Evolutionary conservation across 352 stramenopile species (phyloP).

Genomic region (Pythium sukuiense): DNA sequence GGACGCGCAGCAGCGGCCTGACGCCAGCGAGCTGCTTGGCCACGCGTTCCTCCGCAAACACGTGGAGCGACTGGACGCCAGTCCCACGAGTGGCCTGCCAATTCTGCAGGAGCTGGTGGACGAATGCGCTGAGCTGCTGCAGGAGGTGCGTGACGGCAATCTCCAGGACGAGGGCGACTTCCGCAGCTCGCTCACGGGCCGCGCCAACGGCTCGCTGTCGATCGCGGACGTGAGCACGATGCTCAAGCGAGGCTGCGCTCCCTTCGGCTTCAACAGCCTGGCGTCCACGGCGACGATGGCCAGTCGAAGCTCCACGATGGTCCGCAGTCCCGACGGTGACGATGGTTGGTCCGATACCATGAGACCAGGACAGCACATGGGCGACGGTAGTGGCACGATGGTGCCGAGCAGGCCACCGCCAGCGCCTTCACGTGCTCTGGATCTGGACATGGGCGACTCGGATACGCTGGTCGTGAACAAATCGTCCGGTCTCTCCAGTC

Average conservation of each 20-base stretch:
- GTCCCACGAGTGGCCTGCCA: slow-evolving; percentile 38
- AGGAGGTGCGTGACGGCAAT: slow-evolving; percentile 45
- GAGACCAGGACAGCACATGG: slow-evolving; percentile 2
- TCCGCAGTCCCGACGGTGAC: slow-evolving; percentile 10
- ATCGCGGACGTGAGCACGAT: slow-evolving; percentile 69
- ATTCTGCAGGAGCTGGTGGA: slow-evolving; percentile 74
- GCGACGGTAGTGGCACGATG: slow-evolving; percentile 32
- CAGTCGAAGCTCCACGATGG: slow-evolving; percentile 16
- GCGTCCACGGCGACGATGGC: slow-evolving; percentile 18
- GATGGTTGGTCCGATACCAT: slow-evolving; percentile 17
- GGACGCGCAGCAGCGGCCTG: slow-evolving; percentile 48
- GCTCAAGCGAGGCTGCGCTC: slow-evolving; percentile 35
- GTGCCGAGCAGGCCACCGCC: slow-evolving; percentile 27
- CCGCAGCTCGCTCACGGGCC: slow-evolving; percentile 47
- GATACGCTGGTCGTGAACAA: slow-evolving; percentile 25
- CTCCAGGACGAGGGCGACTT: slow-evolving; percentile 60
- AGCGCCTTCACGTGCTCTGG: slow-evolving; percentile 8
- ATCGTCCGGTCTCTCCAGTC: background rate
- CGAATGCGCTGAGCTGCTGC: slow-evolving; percentile 64
- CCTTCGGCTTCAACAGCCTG: slow-evolving; percentile 19
- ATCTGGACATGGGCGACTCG: slow-evolving; percentile 8
- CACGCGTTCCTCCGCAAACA: slow-evolving; percentile 70
- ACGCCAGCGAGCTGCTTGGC: slow-evolving; percentile 44
- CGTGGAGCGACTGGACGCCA: slow-evolving; percentile 44
- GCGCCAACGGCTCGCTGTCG: slow-evolving; percentile 57